phyloP scores from a whole-genome alignment of 2,329 filamentous ascomycete species.

The Hypoxylon sp. region DNA sequence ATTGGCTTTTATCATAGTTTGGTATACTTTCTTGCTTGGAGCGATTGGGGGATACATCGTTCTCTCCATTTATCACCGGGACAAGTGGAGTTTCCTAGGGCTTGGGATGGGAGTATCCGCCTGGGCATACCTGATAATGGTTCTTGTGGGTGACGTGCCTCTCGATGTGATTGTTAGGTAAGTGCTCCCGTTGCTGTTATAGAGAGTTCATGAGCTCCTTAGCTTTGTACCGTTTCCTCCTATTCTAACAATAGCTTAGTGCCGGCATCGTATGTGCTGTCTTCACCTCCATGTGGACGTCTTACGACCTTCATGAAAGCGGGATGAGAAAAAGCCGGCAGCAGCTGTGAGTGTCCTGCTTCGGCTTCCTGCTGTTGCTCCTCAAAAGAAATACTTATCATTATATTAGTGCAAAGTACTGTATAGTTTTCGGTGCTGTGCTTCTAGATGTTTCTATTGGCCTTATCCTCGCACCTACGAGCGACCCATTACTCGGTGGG shows the following conservation, averaged over 20 bases:
- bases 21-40: neutral
- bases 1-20: neutral
- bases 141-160: neutral
- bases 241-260: neutral
- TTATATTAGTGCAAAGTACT: neutral
- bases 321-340: neutral
- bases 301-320: neutral
- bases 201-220: too few species aligned
- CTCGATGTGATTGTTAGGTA: neutral
- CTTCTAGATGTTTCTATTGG: neutral
- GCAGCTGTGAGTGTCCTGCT: neutral
- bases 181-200: neutral
- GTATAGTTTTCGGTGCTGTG: neutral
- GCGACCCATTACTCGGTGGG: neutral
- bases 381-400: neutral
- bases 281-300: neutral
- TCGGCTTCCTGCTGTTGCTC: neutral
- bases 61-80: neutral
- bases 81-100: neutral
- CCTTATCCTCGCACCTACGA: neutral
- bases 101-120: neutral
- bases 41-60: neutral
- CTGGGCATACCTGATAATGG: neutral
- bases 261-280: neutral
- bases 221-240: too few species aligned